A percentile compares a stretch with the other conserved stretches of the same genome.
Conservation (phyloP, 441 rosid species). For the Euphorbia corollata region DNA sequence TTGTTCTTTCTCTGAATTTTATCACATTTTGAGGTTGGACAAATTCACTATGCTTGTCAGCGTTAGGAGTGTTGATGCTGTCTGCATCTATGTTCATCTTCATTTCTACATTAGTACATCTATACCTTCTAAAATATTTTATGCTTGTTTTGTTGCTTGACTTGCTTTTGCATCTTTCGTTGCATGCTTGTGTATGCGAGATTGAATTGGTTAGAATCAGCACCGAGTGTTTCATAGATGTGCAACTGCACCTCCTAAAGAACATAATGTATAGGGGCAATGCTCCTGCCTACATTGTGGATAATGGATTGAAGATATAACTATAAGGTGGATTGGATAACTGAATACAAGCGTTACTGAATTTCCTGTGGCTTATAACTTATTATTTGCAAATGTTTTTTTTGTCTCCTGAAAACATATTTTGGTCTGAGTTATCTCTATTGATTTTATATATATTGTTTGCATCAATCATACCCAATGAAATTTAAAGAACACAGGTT, state of each 20-base stretch:
- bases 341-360: neutral
- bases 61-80: too few species aligned
- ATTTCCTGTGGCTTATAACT: neutral
- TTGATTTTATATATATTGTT: neutral
- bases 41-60: too few species aligned
- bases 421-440: neutral
- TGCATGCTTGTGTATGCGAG: neutral
- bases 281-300: neutral
- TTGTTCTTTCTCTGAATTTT: neutral
- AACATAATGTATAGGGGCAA: neutral
- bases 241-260: neutral
- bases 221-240: too few species aligned
- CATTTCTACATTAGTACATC: neutral
- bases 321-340: neutral
- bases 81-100: neutral
- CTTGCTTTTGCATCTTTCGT: neutral
- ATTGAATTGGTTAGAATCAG: neutral
- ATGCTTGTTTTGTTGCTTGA: constrained; percentile 2
- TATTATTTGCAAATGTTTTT: neutral
- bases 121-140: neutral
- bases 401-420: neutral
- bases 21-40: neutral
- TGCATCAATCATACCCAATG: neutral
- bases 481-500: neutral
- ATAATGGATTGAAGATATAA: neutral